Evolutionary conservation across 495 filamentous ascomycete genomes (phyloP), one percentile per base, ranked within the genome.

Genomic region (Parachaetomium inaequale): DNA sequence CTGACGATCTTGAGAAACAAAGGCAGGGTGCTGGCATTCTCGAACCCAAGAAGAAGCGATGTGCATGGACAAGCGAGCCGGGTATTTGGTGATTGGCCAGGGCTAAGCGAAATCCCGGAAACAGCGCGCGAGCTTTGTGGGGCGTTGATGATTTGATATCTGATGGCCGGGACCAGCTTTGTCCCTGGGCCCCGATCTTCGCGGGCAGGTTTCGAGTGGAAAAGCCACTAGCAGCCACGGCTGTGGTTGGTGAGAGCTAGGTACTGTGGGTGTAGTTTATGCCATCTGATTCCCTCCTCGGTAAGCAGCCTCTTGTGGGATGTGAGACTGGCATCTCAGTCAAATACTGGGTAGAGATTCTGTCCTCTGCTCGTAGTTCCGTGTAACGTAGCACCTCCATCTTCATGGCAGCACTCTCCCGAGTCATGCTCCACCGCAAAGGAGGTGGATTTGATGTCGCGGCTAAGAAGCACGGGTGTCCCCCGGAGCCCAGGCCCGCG

Each of bases 1-100:
- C n/a, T n/a, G n/a, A n/a, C n/a, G n/a, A n/a, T n/a, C n/a, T n/a
- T n/a, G n/a, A n/a, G n/a, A n/a, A 28, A 26, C 12, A 5, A 4
- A 17, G 46, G 2, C 34, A 28, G 46, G 40, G 51, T 29, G 51
- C n/a, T 34, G 55, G 17, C 28, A 17, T 55, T 62, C 49, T 55
- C 29, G 59, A 47, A 56, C 19, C 61, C 53, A 50, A 40, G 36
- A 55, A 47, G 45, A 55, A 43, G 55, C 47, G 43, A 45, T 66
- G 70, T 66, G 71, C 69, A 68, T 64, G 57, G 45, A 61, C 64
- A 79, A 79, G 77, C 78, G 77, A 81, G 74, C 55, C 75, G 73
- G 76, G 47, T 65, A 72, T 64, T 74, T 71, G 63, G 55, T 79
- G 69, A 81, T 81, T 81, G 78, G 78, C 53, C 59, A 50, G 26